Percentiles rank a stretch among this genome's conserved stretches.
phyloP scores from a whole-genome alignment of 176 grass and related monocot species.

The Chloris gayana region DNA sequence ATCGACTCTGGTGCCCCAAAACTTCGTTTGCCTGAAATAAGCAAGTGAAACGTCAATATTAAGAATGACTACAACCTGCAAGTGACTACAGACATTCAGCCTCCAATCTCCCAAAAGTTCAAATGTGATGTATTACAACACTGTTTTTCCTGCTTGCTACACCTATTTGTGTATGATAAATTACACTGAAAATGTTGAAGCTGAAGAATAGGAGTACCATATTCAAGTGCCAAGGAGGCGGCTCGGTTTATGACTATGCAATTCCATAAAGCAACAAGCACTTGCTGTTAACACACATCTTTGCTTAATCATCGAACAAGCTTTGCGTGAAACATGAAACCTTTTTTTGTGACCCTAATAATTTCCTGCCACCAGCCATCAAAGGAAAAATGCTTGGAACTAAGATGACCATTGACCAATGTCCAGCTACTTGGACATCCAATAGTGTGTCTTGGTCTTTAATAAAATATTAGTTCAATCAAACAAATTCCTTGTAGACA shows the following conservation, averaged over 20 bases:
- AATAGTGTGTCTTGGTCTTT: too few species aligned
- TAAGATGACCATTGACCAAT: background rate
- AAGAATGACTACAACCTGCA: background rate
- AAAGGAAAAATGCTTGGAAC: constrained; percentile 8
- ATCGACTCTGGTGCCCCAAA: constrained; percentile 53
- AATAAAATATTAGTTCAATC: constrained; percentile 6
- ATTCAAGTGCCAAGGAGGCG: background rate
- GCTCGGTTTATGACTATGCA: background rate
- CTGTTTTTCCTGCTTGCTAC: background rate
- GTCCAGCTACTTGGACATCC: background rate
- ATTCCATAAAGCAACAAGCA: constrained; percentile 4
- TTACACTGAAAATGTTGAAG: background rate
- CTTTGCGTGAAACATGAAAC: constrained; percentile 7
- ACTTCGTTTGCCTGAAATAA: constrained; percentile 63
- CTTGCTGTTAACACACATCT: background rate
- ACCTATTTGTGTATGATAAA: constrained; percentile 9
- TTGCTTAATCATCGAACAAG: background rate
- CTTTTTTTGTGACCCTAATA: background rate
- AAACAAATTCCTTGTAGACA: background rate
- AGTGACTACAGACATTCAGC: background rate
- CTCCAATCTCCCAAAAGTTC: background rate
- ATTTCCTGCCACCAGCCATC: background rate
- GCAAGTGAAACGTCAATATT: background rate
- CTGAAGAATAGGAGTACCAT: background rate
- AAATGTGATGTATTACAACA: background rate